These are phyloP conservation scores for Fusarium sp. DNA, from an alignment of 2,329 filamentous ascomycete genomes.

Conservation along the genomic window DNA sequence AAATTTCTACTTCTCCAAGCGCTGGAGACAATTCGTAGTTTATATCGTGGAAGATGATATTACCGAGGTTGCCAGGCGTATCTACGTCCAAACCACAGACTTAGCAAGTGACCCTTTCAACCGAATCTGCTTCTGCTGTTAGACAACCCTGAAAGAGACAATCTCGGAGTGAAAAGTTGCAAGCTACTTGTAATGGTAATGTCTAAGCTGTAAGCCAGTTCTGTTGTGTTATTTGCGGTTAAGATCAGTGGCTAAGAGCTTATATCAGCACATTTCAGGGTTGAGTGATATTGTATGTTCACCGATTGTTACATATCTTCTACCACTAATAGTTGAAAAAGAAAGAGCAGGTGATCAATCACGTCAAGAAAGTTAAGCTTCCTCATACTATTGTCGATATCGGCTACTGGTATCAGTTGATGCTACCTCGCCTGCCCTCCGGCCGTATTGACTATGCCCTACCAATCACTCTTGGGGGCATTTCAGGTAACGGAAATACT, in stretches of 20 bases:
- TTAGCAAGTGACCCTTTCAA: neutral
- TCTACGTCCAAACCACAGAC: neutral
- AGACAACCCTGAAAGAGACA: neutral
- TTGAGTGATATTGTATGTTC: neutral
- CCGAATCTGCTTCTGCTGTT: accelerated
- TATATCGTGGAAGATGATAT: neutral
- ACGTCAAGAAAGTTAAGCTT: neutral
- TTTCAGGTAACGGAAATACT: slow-evolving; percentile 56
- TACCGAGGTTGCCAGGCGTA: neutral
- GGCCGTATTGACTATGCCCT: slow-evolving; percentile 38
- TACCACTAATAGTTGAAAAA: neutral
- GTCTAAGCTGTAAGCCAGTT: neutral
- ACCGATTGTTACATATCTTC: neutral
- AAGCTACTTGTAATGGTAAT: neutral
- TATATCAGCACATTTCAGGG: neutral
- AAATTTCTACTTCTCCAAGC: accelerated
- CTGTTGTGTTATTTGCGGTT: neutral
- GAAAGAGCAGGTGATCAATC: neutral
- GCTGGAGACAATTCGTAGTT: neutral
- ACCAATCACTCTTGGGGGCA: slow-evolving; percentile 39
- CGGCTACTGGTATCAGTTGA: slow-evolving; percentile 66
- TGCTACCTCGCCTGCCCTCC: slow-evolving; percentile 41
- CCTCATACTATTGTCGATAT: slow-evolving; percentile 57
- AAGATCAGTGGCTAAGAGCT: neutral
- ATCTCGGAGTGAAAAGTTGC: neutral